Base-by-base conservation (phyloP, 169 alveolate species). In the Plasmodium gonderi region DNA sequence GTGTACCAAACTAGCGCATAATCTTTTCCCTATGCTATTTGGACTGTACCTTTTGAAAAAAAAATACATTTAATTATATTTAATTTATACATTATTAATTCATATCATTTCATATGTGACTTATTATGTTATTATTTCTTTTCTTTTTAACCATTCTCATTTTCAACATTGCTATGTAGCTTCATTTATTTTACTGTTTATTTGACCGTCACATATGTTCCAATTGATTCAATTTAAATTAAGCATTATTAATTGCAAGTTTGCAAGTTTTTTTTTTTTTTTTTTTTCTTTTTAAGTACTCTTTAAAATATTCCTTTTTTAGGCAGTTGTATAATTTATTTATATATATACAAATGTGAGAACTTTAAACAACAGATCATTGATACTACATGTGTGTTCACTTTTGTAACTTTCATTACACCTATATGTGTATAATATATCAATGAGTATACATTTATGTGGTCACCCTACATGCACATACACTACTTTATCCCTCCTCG, bases 181-280 rank as follows among this genome's bases (percentile, higher is more conserved):
- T 44, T 44, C 68, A 76, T 40, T 23, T 47, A 76, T 17, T 47
- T 33, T 40, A 7, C 38, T 11, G 11, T 44, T 33, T 31, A 33
- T 47, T 20, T 38, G 81, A 17, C 3, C 60, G 26, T 23, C 38
- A 12, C 36, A 60, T 36, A 11, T 44, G 36, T n/a, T n/a, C 40
- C 65, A 38, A 8, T 17, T 40, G 36, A 12, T 9, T 42, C 65
- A 23, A 76, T n/a, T 76, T 23, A 76, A 76, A 76, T 40, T 23
- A 76, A 76, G 33, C 11, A 76, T 40, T 76, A 76, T 76, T 76
- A 76, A n/a, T n/a, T n/a, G n/a, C n/a, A n/a, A 76, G 82, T 76
- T 76, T 76, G 68, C 14, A 40, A 38, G 12, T n/a, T 20, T 60
- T 23, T 76, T 76, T 76, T 44, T 76, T 36, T 76, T 40, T 74